These are phyloP conservation scores for Lavandula angustifolia DNA, from an alignment of 257 asterid species.

Conservation along the genomic window DNA sequence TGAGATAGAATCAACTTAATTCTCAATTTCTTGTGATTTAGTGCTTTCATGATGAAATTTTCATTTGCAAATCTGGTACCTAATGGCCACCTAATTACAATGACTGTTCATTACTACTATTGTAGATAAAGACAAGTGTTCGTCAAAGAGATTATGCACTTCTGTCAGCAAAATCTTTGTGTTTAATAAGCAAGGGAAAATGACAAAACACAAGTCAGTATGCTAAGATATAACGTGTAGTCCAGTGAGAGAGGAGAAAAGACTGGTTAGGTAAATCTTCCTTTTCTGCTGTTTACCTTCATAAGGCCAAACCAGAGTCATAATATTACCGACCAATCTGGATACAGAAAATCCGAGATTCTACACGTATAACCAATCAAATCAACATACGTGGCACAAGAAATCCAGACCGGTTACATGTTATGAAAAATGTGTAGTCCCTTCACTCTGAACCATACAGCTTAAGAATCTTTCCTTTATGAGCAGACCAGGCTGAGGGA, in stretches of 20 bases:
- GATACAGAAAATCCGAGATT: too few species aligned
- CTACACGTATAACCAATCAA: neutral
- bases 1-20: slow-evolving; percentile 19
- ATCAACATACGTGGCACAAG: slow-evolving; percentile 21
- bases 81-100: slow-evolving; percentile 1
- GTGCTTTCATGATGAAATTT: neutral
- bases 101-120: neutral
- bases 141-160: neutral
- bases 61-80: slow-evolving; percentile 9
- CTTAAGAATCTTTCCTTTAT: slow-evolving; percentile 33
- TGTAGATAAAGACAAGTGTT: neutral
- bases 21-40: neutral
- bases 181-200: slow-evolving; percentile 12
- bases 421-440: neutral
- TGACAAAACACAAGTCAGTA: neutral
- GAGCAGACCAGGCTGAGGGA: slow-evolving; percentile 27
- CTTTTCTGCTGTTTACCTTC: neutral
- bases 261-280: neutral
- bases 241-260: neutral
- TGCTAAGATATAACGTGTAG: neutral
- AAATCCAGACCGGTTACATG: neutral
- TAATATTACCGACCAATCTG: neutral
- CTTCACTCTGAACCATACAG: slow-evolving; percentile 37
- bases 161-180: neutral
- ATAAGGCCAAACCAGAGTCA: neutral